phyloP scores from a whole-genome alignment of 2,329 filamentous ascomycete genomes.

The Atkinsonella hypoxylon region DNA sequence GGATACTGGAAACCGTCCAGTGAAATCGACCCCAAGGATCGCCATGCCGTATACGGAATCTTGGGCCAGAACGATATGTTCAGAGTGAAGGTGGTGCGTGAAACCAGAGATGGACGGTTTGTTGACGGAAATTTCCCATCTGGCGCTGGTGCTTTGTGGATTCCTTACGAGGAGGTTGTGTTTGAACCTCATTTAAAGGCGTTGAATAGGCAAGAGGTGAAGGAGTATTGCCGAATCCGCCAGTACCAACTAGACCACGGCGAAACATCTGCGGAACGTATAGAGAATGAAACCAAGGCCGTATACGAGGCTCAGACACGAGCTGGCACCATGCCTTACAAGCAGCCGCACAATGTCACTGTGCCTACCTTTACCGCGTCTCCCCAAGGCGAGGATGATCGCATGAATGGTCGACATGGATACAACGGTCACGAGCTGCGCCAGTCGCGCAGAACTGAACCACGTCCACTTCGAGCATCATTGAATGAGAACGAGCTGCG shows the following conservation, averaged over 20 bases:
- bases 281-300: slow-evolving; percentile 38
- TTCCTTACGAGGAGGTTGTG: slow-evolving; percentile 48
- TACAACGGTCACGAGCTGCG: slow-evolving; percentile 28
- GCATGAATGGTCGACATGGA: slow-evolving; percentile 9
- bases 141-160: slow-evolving; percentile 50
- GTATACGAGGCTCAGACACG: slow-evolving; percentile 38
- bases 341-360: slow-evolving; percentile 10
- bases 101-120: slow-evolving; percentile 47
- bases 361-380: slow-evolving; percentile 13
- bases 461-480: slow-evolving; percentile 18
- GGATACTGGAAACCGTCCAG: slow-evolving; percentile 48
- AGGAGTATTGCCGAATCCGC: slow-evolving; percentile 51
- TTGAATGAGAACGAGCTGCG: slow-evolving; percentile 12
- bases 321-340: slow-evolving; percentile 20
- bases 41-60: slow-evolving; percentile 52
- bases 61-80: slow-evolving; percentile 53
- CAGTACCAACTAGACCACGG: slow-evolving; percentile 44
- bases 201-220: slow-evolving; percentile 42
- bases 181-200: slow-evolving; percentile 43
- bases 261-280: slow-evolving; percentile 35
- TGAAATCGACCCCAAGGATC: slow-evolving; percentile 32
- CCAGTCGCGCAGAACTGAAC: slow-evolving; percentile 29
- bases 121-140: slow-evolving; percentile 48
- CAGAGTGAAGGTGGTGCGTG: slow-evolving; percentile 46
- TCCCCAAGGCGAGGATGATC: slow-evolving; percentile 10